These are phyloP conservation scores for Perkinsus olseni DNA, from an alignment of 169 alveolate species.

Conservation along the genomic window DNA sequence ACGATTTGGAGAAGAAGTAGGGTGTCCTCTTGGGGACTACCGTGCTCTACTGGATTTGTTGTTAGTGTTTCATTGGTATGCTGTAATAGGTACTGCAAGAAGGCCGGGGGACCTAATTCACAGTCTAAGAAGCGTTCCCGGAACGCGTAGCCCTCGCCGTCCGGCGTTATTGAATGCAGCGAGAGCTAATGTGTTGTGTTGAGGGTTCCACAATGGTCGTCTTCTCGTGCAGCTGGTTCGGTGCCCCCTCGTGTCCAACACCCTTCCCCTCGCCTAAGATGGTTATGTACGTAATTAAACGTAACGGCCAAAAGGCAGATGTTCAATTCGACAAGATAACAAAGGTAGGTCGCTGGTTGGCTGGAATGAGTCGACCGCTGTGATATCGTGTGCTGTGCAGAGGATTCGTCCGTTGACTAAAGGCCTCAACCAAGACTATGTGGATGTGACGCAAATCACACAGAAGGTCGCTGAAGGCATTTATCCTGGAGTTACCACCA, in stretches of 20 bases:
- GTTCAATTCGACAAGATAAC: slow-evolving; percentile 43
- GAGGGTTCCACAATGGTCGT: neutral
- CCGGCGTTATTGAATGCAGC: neutral
- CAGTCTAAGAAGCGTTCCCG: neutral
- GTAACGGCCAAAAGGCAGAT: slow-evolving; percentile 33
- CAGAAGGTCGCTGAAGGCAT: slow-evolving; percentile 28
- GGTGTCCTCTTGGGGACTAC: neutral
- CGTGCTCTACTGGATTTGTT: neutral
- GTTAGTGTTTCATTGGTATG: neutral
- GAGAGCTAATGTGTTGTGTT: neutral
- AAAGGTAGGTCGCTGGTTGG: neutral
- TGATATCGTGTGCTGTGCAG: slow-evolving; percentile 23
- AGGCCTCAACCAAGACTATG: slow-evolving; percentile 20
- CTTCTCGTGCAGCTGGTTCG: neutral
- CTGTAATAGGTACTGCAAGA: neutral
- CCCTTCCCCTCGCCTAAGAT: neutral
- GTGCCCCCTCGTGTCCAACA: neutral
- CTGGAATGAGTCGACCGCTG: neutral
- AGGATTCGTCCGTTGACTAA: slow-evolving; percentile 21
- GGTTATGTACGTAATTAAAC: slow-evolving; percentile 40
- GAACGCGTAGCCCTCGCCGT: neutral
- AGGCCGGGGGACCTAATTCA: neutral
- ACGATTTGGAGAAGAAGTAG: neutral
- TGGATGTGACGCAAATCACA: slow-evolving; percentile 24
- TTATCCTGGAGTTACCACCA: slow-evolving; percentile 32